Evolutionary conservation across 306 rosid species (phyloP), one percentile per base, ranked within the genome.

Genomic region (Myrica gale): DNA sequence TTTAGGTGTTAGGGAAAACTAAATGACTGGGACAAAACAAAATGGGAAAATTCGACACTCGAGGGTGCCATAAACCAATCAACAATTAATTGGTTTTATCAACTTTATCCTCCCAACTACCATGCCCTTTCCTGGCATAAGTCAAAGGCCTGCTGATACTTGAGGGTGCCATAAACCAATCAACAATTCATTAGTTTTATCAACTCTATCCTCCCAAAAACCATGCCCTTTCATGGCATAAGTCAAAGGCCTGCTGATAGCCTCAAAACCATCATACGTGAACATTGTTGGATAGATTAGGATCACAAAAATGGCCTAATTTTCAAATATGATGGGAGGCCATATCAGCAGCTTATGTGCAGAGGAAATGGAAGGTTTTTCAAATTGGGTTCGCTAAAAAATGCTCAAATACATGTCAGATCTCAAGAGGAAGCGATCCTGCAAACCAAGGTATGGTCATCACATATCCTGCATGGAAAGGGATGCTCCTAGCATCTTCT

Each of bases 1-100:
- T 95, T 85, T 73, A 46, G 75, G 54, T 11, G 87, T 84, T 80
- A 87, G 90, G 83, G 89, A 86, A 88, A 86, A 85, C 9, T 48
- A 58, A 52, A 73, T 32, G 42, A 62, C 26, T 9, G 68, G 37
- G 45, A 61, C 10, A 37, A 11, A 41, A 46, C 48, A 26, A 50
- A 47, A 45, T 19, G 66, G 58, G 46, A 52, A 70, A 2, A 43
- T 41, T 42, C n/a, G 70, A 11, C 50, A 11, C 66, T 43, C 26
- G 13, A 19, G 43, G 70, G 32, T 21, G 45, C 75, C 56, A 67
- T 17, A 26, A 72, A 48, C 37, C 8, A 15, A 50, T 51, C 47
- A 11, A 65, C 58, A 42, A 16, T 15, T 50, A 21, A 21, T 71
- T 43, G 20, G 58, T 8, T 15, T 39, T 8, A 20, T 52, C 13